A percentile compares a stretch with the other conserved stretches of the same genome.
These are phyloP conservation scores for Vanrija sp. DNA, from an alignment of 1,284 basidiomycete genomes.

Conservation along the genomic window DNA sequence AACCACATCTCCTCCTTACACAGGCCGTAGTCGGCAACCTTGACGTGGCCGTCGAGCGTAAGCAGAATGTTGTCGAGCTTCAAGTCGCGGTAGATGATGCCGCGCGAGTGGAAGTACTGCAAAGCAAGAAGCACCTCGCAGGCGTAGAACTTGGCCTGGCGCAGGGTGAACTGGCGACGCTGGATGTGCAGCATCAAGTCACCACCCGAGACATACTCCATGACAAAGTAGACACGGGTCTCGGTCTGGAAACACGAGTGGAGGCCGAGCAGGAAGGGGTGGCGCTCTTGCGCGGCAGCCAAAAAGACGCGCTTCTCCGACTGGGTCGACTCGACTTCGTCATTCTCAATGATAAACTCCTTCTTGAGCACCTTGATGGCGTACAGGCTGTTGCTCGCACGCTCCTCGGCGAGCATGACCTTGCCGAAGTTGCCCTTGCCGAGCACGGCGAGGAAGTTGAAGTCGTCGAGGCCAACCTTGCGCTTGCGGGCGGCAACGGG, in stretches of 20 bases:
- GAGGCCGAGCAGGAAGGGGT: constrained; percentile 93
- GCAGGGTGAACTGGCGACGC: constrained; percentile 71
- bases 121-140: constrained; percentile 95
- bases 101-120: constrained; percentile 97
- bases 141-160: constrained; percentile 95
- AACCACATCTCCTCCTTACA: constrained; percentile 99
- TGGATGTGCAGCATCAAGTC: constrained; percentile 81
- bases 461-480: constrained; percentile 94
- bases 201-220: constrained; percentile 73
- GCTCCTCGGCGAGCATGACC: constrained; percentile 99
- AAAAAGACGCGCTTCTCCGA: constrained; percentile 99
- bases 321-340: constrained; percentile 98
- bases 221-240: constrained; percentile 85
- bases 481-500: constrained; percentile 54
- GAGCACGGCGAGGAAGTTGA: constrained; percentile 97
- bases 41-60: constrained; percentile 95
- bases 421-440: constrained; percentile 99
- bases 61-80: constrained; percentile 98
- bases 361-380: constrained; percentile 99
- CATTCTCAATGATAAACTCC: constrained; percentile 99
- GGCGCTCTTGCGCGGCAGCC: constrained; percentile 89
- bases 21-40: constrained; percentile 97
- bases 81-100: constrained; percentile 90
- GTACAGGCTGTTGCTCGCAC: constrained; percentile 79
- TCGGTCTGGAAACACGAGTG: constrained; percentile 99